phyloP scores from a whole-genome alignment of 148 eudicot genomes.

The Fagopyrum tataricum region DNA sequence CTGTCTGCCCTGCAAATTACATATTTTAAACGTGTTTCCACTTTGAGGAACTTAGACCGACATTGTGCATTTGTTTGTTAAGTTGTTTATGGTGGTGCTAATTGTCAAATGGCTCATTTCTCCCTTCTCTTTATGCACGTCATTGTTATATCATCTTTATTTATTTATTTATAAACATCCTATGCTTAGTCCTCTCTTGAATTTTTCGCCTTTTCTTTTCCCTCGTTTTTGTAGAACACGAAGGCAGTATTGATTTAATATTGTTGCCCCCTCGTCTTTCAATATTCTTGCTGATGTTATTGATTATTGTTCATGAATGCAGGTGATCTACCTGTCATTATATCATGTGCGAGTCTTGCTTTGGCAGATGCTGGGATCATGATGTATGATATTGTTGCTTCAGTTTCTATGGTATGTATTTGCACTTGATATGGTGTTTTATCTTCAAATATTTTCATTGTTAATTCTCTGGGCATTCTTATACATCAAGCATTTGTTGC shows the following conservation, averaged over 20 bases:
- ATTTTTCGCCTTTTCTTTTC: neutral
- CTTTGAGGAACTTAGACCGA: neutral
- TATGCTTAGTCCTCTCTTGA: no score
- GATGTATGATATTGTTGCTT: slow-evolving; percentile 87
- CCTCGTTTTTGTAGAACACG: neutral
- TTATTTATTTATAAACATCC: neutral
- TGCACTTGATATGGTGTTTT: neutral
- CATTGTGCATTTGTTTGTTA: neutral
- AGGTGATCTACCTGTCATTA: slow-evolving; percentile 97
- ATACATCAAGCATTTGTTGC: neutral
- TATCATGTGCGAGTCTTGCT: slow-evolving; percentile 97
- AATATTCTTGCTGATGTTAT: neutral
- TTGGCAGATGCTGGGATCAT: slow-evolving; percentile 95
- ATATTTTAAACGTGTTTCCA: neutral
- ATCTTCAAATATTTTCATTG: neutral
- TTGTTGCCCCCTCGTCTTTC: neutral
- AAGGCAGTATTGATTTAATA: neutral
- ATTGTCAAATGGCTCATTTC: neutral
- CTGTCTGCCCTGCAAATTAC: neutral
- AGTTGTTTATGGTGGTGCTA: neutral
- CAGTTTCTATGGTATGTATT: slow-evolving; percentile 84
- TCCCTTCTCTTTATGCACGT: neutral
- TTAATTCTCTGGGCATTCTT: neutral
- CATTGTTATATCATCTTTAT: neutral
- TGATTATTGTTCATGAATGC: slow-evolving; percentile 15